Evolutionary conservation across 225 moss, liverwort and hornwort species (phyloP), one percentile per base, ranked within the genome.

Genomic region (Polytrichum formosum): DNA sequence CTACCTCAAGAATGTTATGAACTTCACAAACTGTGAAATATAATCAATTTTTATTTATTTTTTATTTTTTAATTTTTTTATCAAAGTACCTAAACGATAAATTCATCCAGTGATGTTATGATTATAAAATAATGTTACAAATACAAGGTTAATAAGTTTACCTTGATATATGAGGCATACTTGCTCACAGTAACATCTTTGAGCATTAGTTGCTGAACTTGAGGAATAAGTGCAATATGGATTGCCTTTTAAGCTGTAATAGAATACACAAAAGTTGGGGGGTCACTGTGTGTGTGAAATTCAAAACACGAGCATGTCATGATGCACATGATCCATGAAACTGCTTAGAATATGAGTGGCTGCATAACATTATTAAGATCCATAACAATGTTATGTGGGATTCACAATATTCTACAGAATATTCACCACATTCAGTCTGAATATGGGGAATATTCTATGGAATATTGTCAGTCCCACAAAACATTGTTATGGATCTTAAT

Each of bases 161-260:
- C 17, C 73, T 67, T 58, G 20, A 70, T 77, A 46, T 58, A 69
- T 61, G 56, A 76, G 73, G 70, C 81, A 81, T 21, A 70, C 63
- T 66, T 81, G 81, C 71, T 64, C 56, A 66, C 81, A 81, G 18
- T 54, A 81, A 71, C 81, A 81, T 56, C 81, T 77, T 77, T 26
- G 59, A 20, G 62, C 77, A 77, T 77, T 72, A 53, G 74, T 74
- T 59, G 63, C 37, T n/a, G 56, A 56, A 26, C 67, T 64, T 35
- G 35, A 35, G 30, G 74, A 59, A 58, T 54, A 31, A 71, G 70
- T 46, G 81, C 77, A 81, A 54, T 79, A 83, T 61, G 83, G 83
- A 76, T 79, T 83, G 30, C 67, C 83, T 76, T 79, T 70, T 25
- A 82, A 72, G 31, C 79, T 82, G 78, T 46, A 76, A 35, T 27